phyloP scores from a whole-genome alignment of 2,329 filamentous ascomycete species.

The Chrysoporthe puriensis region DNA sequence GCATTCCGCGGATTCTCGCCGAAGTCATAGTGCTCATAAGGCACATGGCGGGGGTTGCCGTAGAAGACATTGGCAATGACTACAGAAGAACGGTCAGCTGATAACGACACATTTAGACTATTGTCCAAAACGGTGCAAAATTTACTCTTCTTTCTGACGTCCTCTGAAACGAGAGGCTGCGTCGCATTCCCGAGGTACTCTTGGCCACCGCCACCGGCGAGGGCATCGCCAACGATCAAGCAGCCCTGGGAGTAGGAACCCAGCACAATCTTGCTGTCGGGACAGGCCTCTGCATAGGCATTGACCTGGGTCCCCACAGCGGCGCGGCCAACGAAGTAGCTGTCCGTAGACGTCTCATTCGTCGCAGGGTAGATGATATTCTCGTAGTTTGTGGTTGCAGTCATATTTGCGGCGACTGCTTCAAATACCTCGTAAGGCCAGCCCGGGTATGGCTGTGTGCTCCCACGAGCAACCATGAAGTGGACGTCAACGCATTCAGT shows the following conservation, averaged over 20 bases:
- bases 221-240: conserved; percentile 9
- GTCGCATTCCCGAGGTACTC: conserved; percentile 14
- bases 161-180: neutral
- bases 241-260: conserved; percentile 11
- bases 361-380: conserved; percentile 20
- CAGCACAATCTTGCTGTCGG: conserved; percentile 13
- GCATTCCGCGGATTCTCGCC: conserved; percentile 11
- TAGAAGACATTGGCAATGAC: conserved; percentile 14
- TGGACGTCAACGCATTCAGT: conserved; percentile 9
- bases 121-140: neutral
- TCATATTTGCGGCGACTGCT: neutral
- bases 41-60: conserved; percentile 17
- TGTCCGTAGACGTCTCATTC: conserved; percentile 11
- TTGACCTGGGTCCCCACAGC: conserved; percentile 4
- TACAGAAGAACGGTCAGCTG: neutral
- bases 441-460: neutral
- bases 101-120: neutral
- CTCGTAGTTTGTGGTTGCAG: conserved; percentile 17
- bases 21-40: conserved; percentile 9
- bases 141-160: conserved; percentile 8
- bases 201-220: conserved; percentile 15
- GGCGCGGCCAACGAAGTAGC: conserved; percentile 12
- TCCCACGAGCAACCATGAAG: conserved; percentile 18
- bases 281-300: conserved; percentile 11
- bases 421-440: conserved; percentile 6